These are phyloP conservation scores for Podospora bellae-mahoneyi DNA, from an alignment of 495 filamentous ascomycete genomes.

Conservation along the genomic window DNA sequence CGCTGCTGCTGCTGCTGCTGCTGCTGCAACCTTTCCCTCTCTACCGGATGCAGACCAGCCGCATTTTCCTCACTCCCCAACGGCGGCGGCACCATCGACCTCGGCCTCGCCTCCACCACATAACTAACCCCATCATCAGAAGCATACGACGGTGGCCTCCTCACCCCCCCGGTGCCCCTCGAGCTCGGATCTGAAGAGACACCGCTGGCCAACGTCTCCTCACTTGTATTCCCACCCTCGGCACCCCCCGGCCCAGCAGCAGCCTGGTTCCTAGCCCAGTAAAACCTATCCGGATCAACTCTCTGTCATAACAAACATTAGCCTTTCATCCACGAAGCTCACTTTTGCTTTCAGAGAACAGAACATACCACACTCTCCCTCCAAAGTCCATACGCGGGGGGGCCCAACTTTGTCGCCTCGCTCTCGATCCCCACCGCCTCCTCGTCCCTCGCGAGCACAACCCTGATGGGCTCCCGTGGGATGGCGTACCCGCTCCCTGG, in stretches of 20 bases:
- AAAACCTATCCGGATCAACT: conserved; percentile 74
- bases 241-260: conserved; percentile 8
- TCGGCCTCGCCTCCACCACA: conserved; percentile 58
- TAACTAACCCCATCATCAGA: conserved; percentile 71
- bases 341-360: not conserved
- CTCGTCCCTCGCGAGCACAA: conserved; percentile 60
- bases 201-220: not conserved
- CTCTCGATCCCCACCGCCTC: conserved; percentile 54
- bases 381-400: conserved; percentile 88
- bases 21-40: conserved; percentile 26
- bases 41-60: conserved; percentile 41
- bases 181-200: conserved; percentile 10
- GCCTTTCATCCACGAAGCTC: not conserved
- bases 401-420: conserved; percentile 56
- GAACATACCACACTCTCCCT: conserved; percentile 71
- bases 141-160: conserved; percentile 65
- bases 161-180: conserved; percentile 24
- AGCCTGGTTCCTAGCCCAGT: conserved; percentile 65
- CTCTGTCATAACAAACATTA: conserved; percentile 43
- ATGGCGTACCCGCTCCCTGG: conserved; percentile 51
- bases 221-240: conserved; percentile 21
- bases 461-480: conserved; percentile 59
- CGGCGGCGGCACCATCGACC: conserved; percentile 46
- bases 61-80: not conserved
- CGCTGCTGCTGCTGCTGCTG: conserved; percentile 15